Evolutionary conservation across 768 basidiomycete genomes (phyloP), one percentile per base, ranked within the genome.

Genomic region (Suillus discolor): DNA sequence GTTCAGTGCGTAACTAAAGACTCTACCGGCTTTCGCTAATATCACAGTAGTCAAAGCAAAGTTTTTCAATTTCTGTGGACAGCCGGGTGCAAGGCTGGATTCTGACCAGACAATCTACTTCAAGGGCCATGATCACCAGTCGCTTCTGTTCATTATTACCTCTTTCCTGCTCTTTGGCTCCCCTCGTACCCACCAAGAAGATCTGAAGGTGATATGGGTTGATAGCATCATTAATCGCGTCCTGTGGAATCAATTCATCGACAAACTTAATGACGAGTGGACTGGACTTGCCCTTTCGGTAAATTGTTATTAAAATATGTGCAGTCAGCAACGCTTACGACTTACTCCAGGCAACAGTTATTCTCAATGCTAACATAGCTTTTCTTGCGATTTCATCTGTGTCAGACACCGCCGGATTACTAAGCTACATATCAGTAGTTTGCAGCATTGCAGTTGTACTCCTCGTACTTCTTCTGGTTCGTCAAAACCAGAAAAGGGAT

Each of bases 321-420:
- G 18, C 34, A 25, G 23, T 53, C 39, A 11, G 25, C 57, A 28
- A 59, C 3, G 9, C 23, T 45, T 53, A 20, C 6, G 20, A 54
- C 23, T 54, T n/a, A 62, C 16, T 51, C 5, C 34, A 86, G 85
- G 79, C 79, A 2, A 84, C 83, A 0, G 83, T 87, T 9, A 72
- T 87, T 36, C 72, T 87, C 13, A 82, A 81, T 34, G 83, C 83
- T 3, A 85, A 86, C 61, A 81, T 88, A 1, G 82, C 81, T 0
- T 85, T 87, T 69, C 72, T 88, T 9, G 81, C 84, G 9, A 85
- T 87, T 31, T 4, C 39, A 59, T 18, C 57, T 28, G 25, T 59
- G 39, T 81, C 80, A n/a, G 74, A 75, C 47, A 75, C 80, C 53
- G 79, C 57, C 23, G 39, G 23, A 59, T 20, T 59, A 41, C 16